A percentile compares a stretch with the other conserved stretches of the same genome.
Evolutionary conservation across 495 filamentous ascomycete genomes (phyloP).

Genomic region (Stereocaulon alpinum): DNA sequence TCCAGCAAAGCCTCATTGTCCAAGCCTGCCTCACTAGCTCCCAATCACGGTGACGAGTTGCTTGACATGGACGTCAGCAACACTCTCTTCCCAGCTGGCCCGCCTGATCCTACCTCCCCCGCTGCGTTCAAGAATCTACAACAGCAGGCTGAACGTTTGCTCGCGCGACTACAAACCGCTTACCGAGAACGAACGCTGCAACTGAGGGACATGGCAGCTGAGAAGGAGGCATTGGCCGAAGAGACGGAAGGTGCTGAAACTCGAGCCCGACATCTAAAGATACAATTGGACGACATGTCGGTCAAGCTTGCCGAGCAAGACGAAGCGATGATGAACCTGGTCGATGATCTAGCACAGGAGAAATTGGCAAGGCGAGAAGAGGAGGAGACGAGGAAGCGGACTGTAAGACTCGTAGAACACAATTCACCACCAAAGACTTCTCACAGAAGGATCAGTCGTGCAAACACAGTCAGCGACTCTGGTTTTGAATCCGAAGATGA

Average conservation of each 20-base stretch:
- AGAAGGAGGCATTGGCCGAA: slow-evolving; percentile 55
- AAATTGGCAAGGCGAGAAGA: slow-evolving; percentile 43
- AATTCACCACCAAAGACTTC: background rate
- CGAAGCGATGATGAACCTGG: slow-evolving; percentile 49
- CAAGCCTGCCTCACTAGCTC: slow-evolving; percentile 19
- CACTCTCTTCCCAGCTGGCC: slow-evolving; percentile 13
- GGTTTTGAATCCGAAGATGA: slow-evolving; percentile 45
- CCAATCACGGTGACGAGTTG: slow-evolving; percentile 47
- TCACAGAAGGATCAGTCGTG: background rate
- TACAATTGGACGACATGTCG: slow-evolving; percentile 69
- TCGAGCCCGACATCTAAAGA: slow-evolving; percentile 52
- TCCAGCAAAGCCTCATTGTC: slow-evolving; percentile 7
- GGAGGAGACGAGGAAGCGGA: slow-evolving; percentile 39
- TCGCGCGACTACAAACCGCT: slow-evolving; percentile 52
- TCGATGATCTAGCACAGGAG: slow-evolving; percentile 54
- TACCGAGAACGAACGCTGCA: slow-evolving; percentile 54
- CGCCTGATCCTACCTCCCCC: slow-evolving; percentile 13
- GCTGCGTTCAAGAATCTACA: slow-evolving; percentile 17
- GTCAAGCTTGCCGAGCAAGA: slow-evolving; percentile 57
- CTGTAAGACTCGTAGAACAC: slow-evolving; percentile 35
- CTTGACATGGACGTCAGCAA: slow-evolving; percentile 25
- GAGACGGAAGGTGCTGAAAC: slow-evolving; percentile 69
- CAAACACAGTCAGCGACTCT: slow-evolving; percentile 12
- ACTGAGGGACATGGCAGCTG: slow-evolving; percentile 48
- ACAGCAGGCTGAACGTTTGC: slow-evolving; percentile 36